Evolutionary conservation across 1,139 yeast species (phyloP).

Genomic region (Geotrichum cucujoidarum): DNA sequence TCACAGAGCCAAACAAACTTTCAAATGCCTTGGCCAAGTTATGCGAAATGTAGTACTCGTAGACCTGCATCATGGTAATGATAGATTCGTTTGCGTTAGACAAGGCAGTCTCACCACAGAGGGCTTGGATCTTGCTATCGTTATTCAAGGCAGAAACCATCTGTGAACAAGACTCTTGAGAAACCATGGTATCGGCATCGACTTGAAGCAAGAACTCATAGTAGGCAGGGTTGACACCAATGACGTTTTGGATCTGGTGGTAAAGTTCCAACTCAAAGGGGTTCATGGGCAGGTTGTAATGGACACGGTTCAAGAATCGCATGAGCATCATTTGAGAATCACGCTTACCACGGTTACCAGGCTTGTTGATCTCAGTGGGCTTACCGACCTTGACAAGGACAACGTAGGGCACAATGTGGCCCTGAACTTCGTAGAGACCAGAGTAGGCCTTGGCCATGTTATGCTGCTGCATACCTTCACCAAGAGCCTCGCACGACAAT

Average conservation of each 20-base stretch:
- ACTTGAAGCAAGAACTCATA: conserved; percentile 42
- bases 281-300: conserved; percentile 40
- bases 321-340: conserved; percentile 42
- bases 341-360: conserved; percentile 44
- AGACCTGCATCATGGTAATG: conserved; percentile 43
- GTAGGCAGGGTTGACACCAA: conserved; percentile 43
- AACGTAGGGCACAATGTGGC: conserved; percentile 43
- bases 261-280: conserved; percentile 42
- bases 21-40: conserved; percentile 43
- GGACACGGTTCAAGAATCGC: conserved; percentile 42
- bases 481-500: conserved; percentile 38
- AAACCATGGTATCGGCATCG: conserved; percentile 43
- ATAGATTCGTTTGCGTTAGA: conserved; percentile 39
- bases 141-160: conserved; percentile 38
- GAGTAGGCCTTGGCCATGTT: conserved; percentile 42
- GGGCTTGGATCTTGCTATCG: conserved; percentile 39
- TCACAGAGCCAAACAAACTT: conserved; percentile 41
- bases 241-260: conserved; percentile 41
- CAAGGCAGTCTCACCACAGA: conserved; percentile 43
- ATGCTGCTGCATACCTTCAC: conserved; percentile 41
- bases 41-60: conserved; percentile 43
- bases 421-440: conserved; percentile 41
- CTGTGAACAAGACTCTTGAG: conserved; percentile 37
- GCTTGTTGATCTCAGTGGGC: conserved; percentile 40
- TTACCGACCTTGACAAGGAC: conserved; percentile 43